Conservation (phyloP, 495 filamentous ascomycete genomes). For the Aspergillus affinis region DNA sequence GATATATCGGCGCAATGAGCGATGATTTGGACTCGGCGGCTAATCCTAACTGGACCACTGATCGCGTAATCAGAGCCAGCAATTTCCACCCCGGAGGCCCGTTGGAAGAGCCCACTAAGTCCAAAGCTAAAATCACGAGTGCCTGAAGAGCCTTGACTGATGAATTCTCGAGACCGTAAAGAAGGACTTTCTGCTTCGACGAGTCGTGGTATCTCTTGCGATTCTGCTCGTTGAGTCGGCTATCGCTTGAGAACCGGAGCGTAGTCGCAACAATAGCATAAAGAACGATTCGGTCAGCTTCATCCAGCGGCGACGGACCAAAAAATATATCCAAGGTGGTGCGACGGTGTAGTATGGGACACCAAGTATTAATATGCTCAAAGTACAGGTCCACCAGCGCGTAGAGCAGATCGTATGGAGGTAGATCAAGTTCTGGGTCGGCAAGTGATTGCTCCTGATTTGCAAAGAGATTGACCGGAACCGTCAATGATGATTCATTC, state of each 20-base stretch:
- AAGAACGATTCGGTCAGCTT: constrained; percentile 77
- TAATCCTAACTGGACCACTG: constrained; percentile 80
- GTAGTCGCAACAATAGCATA: constrained; percentile 87
- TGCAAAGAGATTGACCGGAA: constrained; percentile 41
- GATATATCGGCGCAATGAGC: constrained; percentile 68
- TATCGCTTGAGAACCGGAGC: constrained; percentile 75
- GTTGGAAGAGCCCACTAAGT: constrained; percentile 76
- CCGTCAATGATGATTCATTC: constrained; percentile 47
- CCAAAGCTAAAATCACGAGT: constrained; percentile 77
- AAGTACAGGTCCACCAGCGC: constrained; percentile 84
- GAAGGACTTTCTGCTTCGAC: constrained; percentile 80
- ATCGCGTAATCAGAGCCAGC: constrained; percentile 79
- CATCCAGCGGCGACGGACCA: constrained; percentile 68
- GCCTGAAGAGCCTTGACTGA: constrained; percentile 86
- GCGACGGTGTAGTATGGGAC: constrained; percentile 80
- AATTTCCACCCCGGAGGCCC: constrained; percentile 88
- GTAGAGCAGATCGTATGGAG: constrained; percentile 81
- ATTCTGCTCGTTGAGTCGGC: constrained; percentile 66
- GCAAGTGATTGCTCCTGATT: constrained; percentile 46
- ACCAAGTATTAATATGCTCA: constrained; percentile 88
- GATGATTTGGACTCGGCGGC: constrained; percentile 77
- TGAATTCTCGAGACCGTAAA: constrained; percentile 83
- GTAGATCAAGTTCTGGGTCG: constrained; percentile 70
- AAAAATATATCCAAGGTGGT: constrained; percentile 81
- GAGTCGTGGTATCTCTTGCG: constrained; percentile 71